Base-by-base conservation (phyloP, 2,329 filamentous ascomycete species). In the Ceratocystis cacaofunesta region DNA sequence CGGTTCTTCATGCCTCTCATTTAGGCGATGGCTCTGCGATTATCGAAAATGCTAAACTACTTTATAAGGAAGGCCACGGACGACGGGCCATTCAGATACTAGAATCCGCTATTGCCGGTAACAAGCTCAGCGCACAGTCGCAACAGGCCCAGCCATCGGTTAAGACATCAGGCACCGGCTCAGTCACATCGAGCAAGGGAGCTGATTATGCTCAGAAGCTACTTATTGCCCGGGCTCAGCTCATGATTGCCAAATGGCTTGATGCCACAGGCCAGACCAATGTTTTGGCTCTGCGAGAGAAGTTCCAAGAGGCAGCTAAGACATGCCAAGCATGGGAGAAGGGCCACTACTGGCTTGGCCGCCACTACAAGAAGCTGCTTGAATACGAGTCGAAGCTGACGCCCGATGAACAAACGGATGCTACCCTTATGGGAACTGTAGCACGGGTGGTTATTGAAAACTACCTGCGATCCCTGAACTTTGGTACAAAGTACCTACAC, bases 211-310 rank as follows among this genome's bases (percentile, higher is more conserved):
- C 84, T 60, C 81, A 84, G 69, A 83, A 79, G 67, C 75, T 87
- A 46, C 76, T 90, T 57, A 84, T 83, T n/a, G 87, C 86, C 5
- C 82, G 90, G 73, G 92, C 94, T 28, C 86, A 95, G 72, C 80
- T 99, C 7, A 80, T 97, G 44, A 83, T 96, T 30, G 94, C 94
- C 12, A 97, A 96, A 73, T 99, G 95, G 95, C 85, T 96, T 32
- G 95, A 97, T 72, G 86, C 83, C 65, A 89, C 92, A n/a, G 94
- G 94, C 4, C 92, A 97, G 74, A 96, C 91, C 1, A 89, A 95
- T 71, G 89, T 90, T 3, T 82, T 85, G 57, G 85, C 89, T 3
- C 82, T 97, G 69, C 85, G 90, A 58, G 82, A 85, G 64, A 89
- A 90, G 72, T 99, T 96, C 71, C 87, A 91, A 68, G 83, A 88